phyloP scores from a whole-genome alignment of 129 eudicot species.

The Lonicera japonica region DNA sequence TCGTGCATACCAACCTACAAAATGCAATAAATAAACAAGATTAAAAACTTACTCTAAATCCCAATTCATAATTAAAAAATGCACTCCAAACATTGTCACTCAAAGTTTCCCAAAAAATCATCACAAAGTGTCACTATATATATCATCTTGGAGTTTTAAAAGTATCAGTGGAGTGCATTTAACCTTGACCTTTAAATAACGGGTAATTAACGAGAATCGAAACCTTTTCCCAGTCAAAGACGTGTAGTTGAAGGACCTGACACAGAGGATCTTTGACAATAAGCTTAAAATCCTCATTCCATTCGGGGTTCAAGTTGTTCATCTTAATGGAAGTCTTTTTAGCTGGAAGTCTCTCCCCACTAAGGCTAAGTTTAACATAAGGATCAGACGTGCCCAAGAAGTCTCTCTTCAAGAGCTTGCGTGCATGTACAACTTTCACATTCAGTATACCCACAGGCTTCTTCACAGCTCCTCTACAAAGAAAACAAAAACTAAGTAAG shows the following conservation, averaged over 20 bases:
- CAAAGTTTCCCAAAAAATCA: too few species aligned
- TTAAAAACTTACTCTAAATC: background rate
- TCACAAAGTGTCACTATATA: too few species aligned
- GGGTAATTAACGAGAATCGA: background rate
- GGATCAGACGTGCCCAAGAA: constrained; percentile 55
- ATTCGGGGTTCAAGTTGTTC: constrained; percentile 52
- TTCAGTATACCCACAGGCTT: constrained; percentile 58
- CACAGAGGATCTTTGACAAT: constrained; percentile 51
- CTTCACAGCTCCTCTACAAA: constrained; percentile 42
- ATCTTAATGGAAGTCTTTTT: constrained; percentile 44
- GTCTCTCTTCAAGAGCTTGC: constrained; percentile 48
- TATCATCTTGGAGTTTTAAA: too few species aligned
- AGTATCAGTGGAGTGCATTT: too few species aligned
- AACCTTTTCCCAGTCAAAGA: constrained; percentile 73
- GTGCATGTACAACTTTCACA: constrained; percentile 50
- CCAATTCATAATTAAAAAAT: background rate
- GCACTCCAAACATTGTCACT: too few species aligned
- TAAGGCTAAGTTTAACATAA: constrained; percentile 46
- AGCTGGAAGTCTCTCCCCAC: constrained; percentile 52
- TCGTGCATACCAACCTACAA: constrained; percentile 50
- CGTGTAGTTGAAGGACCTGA: constrained; percentile 53
- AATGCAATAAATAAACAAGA: background rate
- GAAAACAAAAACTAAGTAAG: background rate
- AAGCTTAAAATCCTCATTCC: constrained; percentile 60
- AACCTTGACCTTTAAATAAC: background rate